These are phyloP conservation scores for Sporisorium exsertum DNA, from an alignment of 1,284 basidiomycete species.

Conservation along the genomic window DNA sequence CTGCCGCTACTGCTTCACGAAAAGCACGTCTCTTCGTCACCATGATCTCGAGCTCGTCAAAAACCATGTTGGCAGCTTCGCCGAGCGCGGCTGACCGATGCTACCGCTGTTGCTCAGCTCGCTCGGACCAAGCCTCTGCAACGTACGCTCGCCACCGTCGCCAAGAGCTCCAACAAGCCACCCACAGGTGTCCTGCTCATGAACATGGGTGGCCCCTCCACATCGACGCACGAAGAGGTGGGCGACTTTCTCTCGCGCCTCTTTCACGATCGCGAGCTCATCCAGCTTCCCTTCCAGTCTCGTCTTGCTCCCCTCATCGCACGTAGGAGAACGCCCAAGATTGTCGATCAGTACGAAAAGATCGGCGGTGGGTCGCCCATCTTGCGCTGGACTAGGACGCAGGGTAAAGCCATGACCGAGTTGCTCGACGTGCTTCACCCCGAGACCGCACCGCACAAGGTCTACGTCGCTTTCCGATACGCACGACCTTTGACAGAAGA, in stretches of 20 bases:
- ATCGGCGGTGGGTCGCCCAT: constrained; percentile 99
- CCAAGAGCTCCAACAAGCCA: constrained; percentile 26
- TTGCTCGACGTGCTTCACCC: constrained; percentile 94
- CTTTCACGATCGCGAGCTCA: constrained; percentile 94
- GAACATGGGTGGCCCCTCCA: constrained; percentile 93
- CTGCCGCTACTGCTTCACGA: background rate
- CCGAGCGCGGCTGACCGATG: constrained; percentile 16
- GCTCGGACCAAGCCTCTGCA: constrained; percentile 12
- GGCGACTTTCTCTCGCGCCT: constrained; percentile 86
- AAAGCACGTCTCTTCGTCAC: background rate
- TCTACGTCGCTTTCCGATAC: constrained; percentile 79
- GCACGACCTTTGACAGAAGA: constrained; percentile 88
- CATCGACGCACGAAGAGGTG: constrained; percentile 74
- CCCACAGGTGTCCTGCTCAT: constrained; percentile 89
- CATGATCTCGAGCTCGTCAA: constrained; percentile 38
- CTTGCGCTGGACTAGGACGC: constrained; percentile 85
- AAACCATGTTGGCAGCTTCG: constrained; percentile 23
- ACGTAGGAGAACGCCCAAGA: constrained; percentile 88
- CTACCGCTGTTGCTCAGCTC: constrained; percentile 9
- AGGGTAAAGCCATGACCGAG: constrained; percentile 89
- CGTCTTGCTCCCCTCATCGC: constrained; percentile 90
- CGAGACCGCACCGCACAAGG: constrained; percentile 91
- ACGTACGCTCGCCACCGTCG: constrained; percentile 33
- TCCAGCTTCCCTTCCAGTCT: constrained; percentile 89
- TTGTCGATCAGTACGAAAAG: constrained; percentile 91